Evolutionary conservation across 805 yeast species (phyloP).

Genomic region (Lipomyces oligophaga): DNA sequence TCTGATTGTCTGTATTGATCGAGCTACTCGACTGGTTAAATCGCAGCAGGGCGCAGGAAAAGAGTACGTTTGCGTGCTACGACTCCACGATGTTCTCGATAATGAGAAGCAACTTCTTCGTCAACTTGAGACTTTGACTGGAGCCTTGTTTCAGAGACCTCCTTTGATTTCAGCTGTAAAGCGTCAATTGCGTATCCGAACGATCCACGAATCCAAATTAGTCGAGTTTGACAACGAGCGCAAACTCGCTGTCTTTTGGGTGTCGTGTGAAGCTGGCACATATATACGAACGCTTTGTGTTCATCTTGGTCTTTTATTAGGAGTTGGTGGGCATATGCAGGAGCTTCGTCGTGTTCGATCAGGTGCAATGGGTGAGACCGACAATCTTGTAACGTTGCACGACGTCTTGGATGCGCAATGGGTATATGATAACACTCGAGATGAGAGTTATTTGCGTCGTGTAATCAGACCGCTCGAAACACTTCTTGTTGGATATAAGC

Average conservation of each 20-base stretch:
- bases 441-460: conserved; percentile 90
- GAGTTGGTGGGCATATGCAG: conserved; percentile 99
- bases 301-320: conserved; percentile 95
- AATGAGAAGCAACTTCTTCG: conserved; percentile 87
- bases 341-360: conserved; percentile 98
- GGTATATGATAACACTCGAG: conserved; percentile 94
- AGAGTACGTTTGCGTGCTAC: conserved; percentile 96
- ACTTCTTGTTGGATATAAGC: conserved; percentile 88
- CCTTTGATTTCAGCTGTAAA: conserved; percentile 98
- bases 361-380: conserved; percentile 89
- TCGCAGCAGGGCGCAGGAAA: conserved; percentile 99
- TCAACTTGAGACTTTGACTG: conserved; percentile 88
- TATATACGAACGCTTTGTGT: conserved; percentile 99
- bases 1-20: conserved; percentile 94
- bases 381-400: conserved; percentile 90
- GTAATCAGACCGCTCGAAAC: conserved; percentile 94
- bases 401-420: conserved; percentile 98
- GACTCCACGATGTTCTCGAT: conserved; percentile 88
- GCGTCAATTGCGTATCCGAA: conserved; percentile 97
- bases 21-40: conserved; percentile 96
- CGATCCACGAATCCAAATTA: conserved; percentile 92
- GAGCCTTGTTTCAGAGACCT: conserved; percentile 98
- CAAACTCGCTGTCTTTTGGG: conserved; percentile 98
- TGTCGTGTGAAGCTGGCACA: conserved; percentile 99
- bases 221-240: conserved; percentile 96